A percentile compares a stretch with the other conserved stretches of the same genome.
Evolutionary conservation across 179 eudicot species (phyloP).

Genomic region (Gypsophila paniculata): DNA sequence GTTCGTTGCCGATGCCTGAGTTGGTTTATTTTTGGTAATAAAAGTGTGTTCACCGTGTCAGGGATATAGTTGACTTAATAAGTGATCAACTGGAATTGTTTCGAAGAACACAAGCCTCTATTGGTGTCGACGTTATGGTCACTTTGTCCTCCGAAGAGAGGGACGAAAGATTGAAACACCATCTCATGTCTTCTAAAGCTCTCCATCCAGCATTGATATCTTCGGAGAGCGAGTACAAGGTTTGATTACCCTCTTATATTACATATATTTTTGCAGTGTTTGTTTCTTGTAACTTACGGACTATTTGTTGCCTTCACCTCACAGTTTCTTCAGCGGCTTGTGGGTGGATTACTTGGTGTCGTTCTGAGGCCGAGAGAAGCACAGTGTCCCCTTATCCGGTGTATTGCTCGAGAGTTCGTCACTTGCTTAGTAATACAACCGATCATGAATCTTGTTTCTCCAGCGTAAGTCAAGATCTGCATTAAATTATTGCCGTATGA

Average conservation of each 20-base stretch:
- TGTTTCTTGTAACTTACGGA: conserved; percentile 21
- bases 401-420: conserved; percentile 84
- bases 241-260: conserved; percentile 26
- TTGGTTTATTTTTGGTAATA: conserved; percentile 17
- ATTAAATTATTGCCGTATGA: background rate
- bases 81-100: conserved; percentile 86
- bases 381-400: conserved; percentile 79
- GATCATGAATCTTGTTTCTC: conserved; percentile 78
- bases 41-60: conserved; percentile 36
- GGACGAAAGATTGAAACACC: conserved; percentile 87
- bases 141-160: conserved; percentile 92
- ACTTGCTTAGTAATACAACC: conserved; percentile 92
- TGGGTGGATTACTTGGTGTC: conserved; percentile 67
- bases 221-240: conserved; percentile 97
- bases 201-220: conserved; percentile 96
- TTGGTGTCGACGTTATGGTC: conserved; percentile 91
- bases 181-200: conserved; percentile 77
- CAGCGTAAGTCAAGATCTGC: conserved; percentile 57
- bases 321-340: conserved; percentile 78
- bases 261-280: background rate
- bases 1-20: background rate
- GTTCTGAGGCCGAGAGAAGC: conserved; percentile 88
- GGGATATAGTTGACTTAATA: conserved; percentile 83
- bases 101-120: conserved; percentile 82
- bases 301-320: conserved; percentile 21